Base-by-base conservation (phyloP, 768 basidiomycete genomes). In the Pholiota conissans region DNA sequence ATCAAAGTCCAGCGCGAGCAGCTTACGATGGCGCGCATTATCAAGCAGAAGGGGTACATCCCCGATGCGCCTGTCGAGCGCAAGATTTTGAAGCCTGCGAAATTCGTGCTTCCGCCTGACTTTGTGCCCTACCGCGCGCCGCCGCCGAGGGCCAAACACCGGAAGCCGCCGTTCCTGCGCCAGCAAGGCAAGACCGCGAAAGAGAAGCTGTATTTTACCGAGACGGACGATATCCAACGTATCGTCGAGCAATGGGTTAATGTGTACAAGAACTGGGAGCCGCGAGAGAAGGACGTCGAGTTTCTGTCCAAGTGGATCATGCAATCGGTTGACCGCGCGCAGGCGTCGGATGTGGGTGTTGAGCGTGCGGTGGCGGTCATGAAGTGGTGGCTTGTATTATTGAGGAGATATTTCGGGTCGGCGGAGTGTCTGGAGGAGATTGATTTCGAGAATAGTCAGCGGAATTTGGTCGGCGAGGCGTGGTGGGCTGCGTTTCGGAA, bases 401-500 rank as follows among this genome's bases (percentile, higher is more conserved):
- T 93, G 63, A 74, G 87, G 63, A 74, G 86, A 59, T 71, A 82
- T 65, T 93, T 88, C 81, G 81, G 77, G 10, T 71, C 75, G 3
- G 81, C 81, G 54, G 87, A 90, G 69, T 63, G 72, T 55, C 69
- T 72, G 29, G 77, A 75, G 39, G 71, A 69, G 22, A 70, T 74
- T 39, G 71, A 70, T 48, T 64, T 64, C 65, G 68, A 69, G 58
- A 61, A 61, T 59, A 69, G 73, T 55, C 72, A 73, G 54, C 59
- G 67, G 29, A 74, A 67, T 71, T 73, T 32, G 68, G 77, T 89
- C 40, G 91, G 86, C 2, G 76, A 77, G 66, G 83, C 83, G 35
- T 95, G 93, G 94, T 95, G 93, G 93, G 76, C 73, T 50, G 83
- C 87, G 6, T 95, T 91, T 73, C 74, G 81, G 57, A 81, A 82